Base-by-base conservation (phyloP, 2,329 filamentous ascomycete genomes). In the Xylaria sp. region DNA sequence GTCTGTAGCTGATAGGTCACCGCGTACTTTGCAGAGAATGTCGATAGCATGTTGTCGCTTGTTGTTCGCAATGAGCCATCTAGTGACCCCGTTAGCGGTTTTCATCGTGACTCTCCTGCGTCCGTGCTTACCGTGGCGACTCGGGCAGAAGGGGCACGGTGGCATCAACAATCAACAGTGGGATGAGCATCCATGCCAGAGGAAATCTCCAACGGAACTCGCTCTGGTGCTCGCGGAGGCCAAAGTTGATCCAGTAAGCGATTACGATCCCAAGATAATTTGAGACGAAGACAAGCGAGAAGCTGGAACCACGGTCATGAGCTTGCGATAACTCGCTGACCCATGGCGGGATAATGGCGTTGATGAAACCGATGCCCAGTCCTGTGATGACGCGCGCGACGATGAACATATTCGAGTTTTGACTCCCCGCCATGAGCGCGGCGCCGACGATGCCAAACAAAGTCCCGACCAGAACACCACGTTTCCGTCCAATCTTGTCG, bases 241-340 rank as follows among this genome's bases (percentile, higher is more conserved):
- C 76, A 65, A 78, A 79, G 51, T 73, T 74, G 55, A 79, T 70
- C 76, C 77, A 78, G 67, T 76, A 77, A 3, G 76, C 75, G 6
- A 77, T 67, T 23, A 75, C 77, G 46, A 84, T 82, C 23, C 82
- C 81, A 3, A 83, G 74, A 61, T 82, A 83, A 67, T 84, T 83
- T 38, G 81, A 81, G 53, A 83, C 79, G 68, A 84, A 84, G 44
- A 83, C 80, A 55, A 81, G 79, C 17, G 77, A 81, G 33, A 83
- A 74, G 54, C 73, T 79, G 1, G 76, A 77, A 57, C 82, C 81
- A 3, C 82, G 76, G 62, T 81, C 78, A 25, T 76, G 70, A 5
- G 81, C 79, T 3, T 76, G 73, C 3, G 81, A 81, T 1, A 78
- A 77, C 68, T 84, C 82, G 1, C 80, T 79, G 41, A 83, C 77